Conservation (phyloP, 139 green algal genomes). For the Pycnococcus provasolii region DNA sequence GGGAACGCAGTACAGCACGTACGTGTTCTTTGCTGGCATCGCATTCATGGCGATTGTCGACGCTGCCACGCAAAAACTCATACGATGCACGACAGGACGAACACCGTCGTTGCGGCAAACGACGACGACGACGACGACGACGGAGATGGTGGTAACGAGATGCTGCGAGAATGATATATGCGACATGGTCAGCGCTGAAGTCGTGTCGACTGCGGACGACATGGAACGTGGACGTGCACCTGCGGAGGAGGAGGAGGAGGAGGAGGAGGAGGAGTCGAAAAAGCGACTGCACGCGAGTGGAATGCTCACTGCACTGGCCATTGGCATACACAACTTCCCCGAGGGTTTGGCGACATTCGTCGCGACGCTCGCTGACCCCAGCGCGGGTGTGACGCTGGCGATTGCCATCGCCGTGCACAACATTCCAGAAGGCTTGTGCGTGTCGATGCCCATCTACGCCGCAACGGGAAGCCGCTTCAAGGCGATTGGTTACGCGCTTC, state of each 20-base stretch:
- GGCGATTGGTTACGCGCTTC: conserved; percentile 46
- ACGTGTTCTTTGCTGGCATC: conserved; percentile 30
- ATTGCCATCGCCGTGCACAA: conserved; percentile 58
- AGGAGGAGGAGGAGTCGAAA: too few relatives aligned
- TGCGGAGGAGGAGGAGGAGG: too few relatives aligned
- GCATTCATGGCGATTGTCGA: conserved; percentile 2
- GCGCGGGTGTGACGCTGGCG: conserved; percentile 38
- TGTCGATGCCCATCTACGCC: conserved; percentile 76
- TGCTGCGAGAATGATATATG: too few relatives aligned
- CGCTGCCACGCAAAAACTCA: too few relatives aligned
- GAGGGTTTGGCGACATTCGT: conserved; percentile 49
- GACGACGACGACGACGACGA: too few relatives aligned
- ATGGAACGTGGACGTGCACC: too few relatives aligned
- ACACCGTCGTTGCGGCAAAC: too few relatives aligned
- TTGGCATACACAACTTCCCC: conserved; percentile 64
- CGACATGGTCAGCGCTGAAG: neutral
- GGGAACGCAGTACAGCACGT: conserved; percentile 11
- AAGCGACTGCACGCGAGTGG: conserved; percentile 14
- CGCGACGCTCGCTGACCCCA: conserved; percentile 33
- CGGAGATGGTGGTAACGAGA: too few relatives aligned
- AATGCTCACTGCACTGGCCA: conserved; percentile 60
- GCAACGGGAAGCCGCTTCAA: conserved; percentile 49
- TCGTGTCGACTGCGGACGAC: neutral
- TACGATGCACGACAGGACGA: too few relatives aligned
- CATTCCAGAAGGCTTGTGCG: conserved; percentile 45